Evolutionary conservation across 345 rosid genomes (phyloP), one percentile per base, ranked within the genome.

Genomic region (Streptanthus diversifolius): DNA sequence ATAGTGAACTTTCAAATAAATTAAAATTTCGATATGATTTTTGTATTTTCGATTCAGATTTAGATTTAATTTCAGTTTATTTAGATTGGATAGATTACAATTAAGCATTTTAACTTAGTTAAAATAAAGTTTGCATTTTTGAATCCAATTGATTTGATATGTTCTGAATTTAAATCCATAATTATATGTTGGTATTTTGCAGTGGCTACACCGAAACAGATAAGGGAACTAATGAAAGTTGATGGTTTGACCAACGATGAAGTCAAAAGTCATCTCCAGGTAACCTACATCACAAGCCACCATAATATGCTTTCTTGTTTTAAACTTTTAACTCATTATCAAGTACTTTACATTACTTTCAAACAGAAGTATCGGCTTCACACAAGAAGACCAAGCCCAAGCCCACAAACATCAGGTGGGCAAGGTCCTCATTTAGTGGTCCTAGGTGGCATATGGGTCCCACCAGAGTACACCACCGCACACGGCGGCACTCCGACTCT

Each of bases 191-290:
- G 29, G 3, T 29, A 49, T 25, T 29, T 27, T 63, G 60, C 85
- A 95, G 99, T 88, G 67, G 99, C 98, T 44, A 95, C 99, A 6
- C 99, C 99, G 22, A 95, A 95, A 80, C 99, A 95, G 68, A 95
- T 95, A 71, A 86, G 99, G 63, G 99, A 95, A 68, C 79, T 92
- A 43, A 95, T 95, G 99, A 95, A 95, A 87, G 99, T 95, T 68
- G 99, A 92, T 56, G 98, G 99, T 77, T 88, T 95, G 93, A 95
- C 99, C 84, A 95, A 95, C 65, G 99, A 95, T 81, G 99, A 95
- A 82, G 98, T 95, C 70, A 95, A 95, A 84, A 95, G 99, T 90
- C 99, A 95, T 82, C 82, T 95, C 66, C 99, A 95, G 98, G 99
- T 95, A 80, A 59, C 71, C 19, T 61, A 52, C 37, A 49, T 82